Evolutionary conservation across 768 basidiomycete genomes (phyloP).

Genomic region (Pholiota molesta): DNA sequence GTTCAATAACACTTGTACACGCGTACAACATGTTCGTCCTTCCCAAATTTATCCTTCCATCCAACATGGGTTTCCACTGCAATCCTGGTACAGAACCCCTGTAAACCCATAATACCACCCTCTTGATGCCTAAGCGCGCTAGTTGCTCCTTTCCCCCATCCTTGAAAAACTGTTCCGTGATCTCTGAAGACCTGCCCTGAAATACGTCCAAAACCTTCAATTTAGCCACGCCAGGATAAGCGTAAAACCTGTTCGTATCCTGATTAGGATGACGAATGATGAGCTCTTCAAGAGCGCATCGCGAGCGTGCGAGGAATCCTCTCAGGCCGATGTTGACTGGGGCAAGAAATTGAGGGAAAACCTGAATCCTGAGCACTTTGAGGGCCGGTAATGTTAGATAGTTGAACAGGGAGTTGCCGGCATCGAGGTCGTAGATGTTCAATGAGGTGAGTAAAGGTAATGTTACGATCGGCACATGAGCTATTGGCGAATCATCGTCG

Average conservation of each 20-base stretch:
- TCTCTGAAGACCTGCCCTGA: neutral
- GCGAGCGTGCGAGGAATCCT: constrained; percentile 31
- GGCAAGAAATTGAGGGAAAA: neutral
- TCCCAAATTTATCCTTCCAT: neutral
- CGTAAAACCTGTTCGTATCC: constrained; percentile 29
- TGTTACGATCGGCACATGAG: neutral
- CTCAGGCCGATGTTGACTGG: neutral
- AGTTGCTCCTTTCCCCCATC: neutral
- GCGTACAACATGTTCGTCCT: neutral
- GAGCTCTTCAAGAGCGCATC: constrained; percentile 22
- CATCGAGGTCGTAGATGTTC: neutral
- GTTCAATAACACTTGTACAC: neutral
- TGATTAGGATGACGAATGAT: neutral
- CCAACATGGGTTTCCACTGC: neutral
- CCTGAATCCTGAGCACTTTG: neutral
- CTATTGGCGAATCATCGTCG: neutral
- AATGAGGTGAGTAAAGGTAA: neutral
- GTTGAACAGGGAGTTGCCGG: neutral
- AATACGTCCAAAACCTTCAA: neutral
- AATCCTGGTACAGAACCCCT: neutral
- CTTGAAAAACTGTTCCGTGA: neutral
- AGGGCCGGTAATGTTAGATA: neutral
- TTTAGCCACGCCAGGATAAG: constrained; percentile 30
- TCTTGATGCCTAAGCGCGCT: neutral
- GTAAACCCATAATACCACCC: neutral